A percentile compares a stretch with the other conserved stretches of the same genome.
phyloP scores from a whole-genome alignment of 2,329 filamentous ascomycete genomes.

The Pyrenophora graminea region DNA sequence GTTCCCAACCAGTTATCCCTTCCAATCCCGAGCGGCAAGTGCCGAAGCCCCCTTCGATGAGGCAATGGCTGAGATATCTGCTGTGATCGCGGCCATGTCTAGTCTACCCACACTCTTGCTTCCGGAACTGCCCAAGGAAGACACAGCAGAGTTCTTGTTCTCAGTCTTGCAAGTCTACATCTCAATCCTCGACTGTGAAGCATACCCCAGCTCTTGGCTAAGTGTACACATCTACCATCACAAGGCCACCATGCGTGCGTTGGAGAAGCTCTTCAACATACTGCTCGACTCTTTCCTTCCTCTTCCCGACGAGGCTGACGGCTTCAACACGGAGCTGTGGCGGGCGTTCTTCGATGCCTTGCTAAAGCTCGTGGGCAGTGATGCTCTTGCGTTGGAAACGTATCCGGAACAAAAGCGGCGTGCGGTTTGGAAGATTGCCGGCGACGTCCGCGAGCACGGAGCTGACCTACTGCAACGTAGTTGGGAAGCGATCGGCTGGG shows the following conservation, averaged over 20 bases:
- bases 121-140: slow-evolving; percentile 73
- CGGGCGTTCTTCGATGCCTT: slow-evolving; percentile 89
- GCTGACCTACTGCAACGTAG: slow-evolving; percentile 81
- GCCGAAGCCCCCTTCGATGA: slow-evolving; percentile 75
- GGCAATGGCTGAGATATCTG: slow-evolving; percentile 83
- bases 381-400: slow-evolving; percentile 86
- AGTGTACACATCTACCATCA: slow-evolving; percentile 93
- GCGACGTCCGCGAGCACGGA: slow-evolving; percentile 89
- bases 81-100: slow-evolving; percentile 80
- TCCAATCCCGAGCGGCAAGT: slow-evolving; percentile 72
- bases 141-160: slow-evolving; percentile 74
- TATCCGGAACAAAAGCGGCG: slow-evolving; percentile 96
- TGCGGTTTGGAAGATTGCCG: slow-evolving; percentile 98
- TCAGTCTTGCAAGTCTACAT: slow-evolving; percentile 83
- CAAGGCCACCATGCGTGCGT: slow-evolving; percentile 81
- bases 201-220: slow-evolving; percentile 87
- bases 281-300: slow-evolving; percentile 85
- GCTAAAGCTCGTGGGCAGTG: slow-evolving; percentile 85
- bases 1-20: slow-evolving; percentile 89
- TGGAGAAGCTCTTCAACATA: slow-evolving; percentile 80
- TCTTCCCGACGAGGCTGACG: slow-evolving; percentile 85
- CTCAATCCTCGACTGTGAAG: slow-evolving; percentile 85
- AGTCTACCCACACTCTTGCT: slow-evolving; percentile 75
- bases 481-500: slow-evolving; percentile 98
- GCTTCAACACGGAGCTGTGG: slow-evolving; percentile 93